Evolutionary conservation across 225 moss, liverwort and hornwort species (phyloP).

Genomic region (Asterella californica): DNA sequence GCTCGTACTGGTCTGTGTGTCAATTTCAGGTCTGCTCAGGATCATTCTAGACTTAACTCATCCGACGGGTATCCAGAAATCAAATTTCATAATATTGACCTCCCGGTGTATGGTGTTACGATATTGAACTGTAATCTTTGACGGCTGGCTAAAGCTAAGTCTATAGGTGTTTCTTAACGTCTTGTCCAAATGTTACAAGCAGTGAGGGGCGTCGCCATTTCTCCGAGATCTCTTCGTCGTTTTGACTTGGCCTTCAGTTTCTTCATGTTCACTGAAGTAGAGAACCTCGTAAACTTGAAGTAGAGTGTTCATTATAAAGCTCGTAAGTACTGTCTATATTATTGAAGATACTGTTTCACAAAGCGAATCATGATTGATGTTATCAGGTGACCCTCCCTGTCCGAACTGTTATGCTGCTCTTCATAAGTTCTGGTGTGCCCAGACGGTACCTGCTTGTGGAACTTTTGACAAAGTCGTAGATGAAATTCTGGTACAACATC

Average conservation of each 20-base stretch:
- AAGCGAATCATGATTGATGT: not conserved
- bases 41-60: too few species aligned
- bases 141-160: too few species aligned
- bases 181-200: too few species aligned
- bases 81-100: too few species aligned
- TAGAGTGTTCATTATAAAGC: not conserved
- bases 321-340: not conserved
- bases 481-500: conserved; percentile 73
- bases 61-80: too few species aligned
- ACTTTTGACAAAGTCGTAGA: conserved; percentile 95
- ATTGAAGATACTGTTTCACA: not conserved
- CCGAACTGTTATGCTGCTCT: conserved; percentile 63
- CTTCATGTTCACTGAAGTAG: not conserved
- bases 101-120: too few species aligned
- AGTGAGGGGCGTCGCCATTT: too few species aligned
- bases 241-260: not conserved
- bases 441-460: conserved; percentile 90
- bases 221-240: not conserved
- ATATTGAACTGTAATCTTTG: too few species aligned
- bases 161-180: too few species aligned
- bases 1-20: not conserved
- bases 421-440: conserved; percentile 95
- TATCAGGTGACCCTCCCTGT: conserved; percentile 64
- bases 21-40: not conserved
- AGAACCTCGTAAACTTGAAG: not conserved